A percentile compares a stretch with the other conserved stretches of the same genome.
phyloP scores from a whole-genome alignment of 1,139 yeast genomes.

The Eremothecium sinecaudum region DNA sequence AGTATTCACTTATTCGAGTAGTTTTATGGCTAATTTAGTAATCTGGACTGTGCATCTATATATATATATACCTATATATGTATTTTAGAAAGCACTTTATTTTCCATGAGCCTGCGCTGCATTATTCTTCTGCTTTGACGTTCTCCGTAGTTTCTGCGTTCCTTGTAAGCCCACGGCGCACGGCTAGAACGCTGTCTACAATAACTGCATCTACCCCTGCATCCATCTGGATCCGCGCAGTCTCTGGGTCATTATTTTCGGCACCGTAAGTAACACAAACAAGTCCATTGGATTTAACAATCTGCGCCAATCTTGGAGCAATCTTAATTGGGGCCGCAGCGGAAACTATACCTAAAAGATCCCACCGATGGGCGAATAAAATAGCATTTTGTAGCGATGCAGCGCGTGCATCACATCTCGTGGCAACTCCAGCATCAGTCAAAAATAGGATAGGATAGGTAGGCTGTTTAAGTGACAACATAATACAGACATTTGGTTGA shows the following conservation, averaged over 20 bases:
- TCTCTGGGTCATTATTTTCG: conserved; percentile 74
- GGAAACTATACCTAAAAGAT: conserved; percentile 81
- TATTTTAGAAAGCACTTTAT: no score
- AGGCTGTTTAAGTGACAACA: conserved; percentile 86
- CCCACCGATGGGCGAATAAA: conserved; percentile 87
- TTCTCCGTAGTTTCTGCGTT: conserved; percentile 6
- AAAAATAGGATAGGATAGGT: conserved; percentile 80
- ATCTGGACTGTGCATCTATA: no score
- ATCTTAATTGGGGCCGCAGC: conserved; percentile 77
- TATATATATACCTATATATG: conserved; percentile 1
- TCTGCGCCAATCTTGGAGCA: conserved; percentile 83
- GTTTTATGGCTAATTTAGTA: no score
- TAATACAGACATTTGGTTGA: conserved; percentile 86
- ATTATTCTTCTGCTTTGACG: not conserved
- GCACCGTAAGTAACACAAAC: conserved; percentile 92
- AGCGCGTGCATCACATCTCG: conserved; percentile 85
- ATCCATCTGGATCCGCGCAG: conserved; percentile 76
- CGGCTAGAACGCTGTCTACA: conserved; percentile 90
- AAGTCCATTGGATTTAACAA: conserved; percentile 80
- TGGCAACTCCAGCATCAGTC: conserved; percentile 77
- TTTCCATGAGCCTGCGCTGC: no score
- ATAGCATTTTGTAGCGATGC: conserved; percentile 84
- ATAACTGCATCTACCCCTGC: conserved; percentile 98
- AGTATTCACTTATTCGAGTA: no score
- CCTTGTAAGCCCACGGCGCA: conserved; percentile 61